Evolutionary conservation across 2,329 filamentous ascomycete genomes (phyloP).

Genomic region (Monilinia polystroma): DNA sequence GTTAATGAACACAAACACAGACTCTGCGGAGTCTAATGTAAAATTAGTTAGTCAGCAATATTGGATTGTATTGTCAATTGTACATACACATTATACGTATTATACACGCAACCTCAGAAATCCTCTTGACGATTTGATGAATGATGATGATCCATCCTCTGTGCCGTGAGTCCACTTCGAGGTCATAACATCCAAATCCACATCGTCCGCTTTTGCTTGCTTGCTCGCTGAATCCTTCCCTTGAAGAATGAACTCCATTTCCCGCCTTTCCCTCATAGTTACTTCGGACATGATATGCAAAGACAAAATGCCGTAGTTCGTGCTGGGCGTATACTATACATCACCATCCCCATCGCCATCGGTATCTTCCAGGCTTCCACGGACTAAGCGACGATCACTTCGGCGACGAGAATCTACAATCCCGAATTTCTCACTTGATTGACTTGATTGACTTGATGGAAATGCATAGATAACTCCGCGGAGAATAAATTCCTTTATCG

Average conservation of each 20-base stretch:
- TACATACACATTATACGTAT: not conserved
- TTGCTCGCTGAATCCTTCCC: slow-evolving; percentile 1
- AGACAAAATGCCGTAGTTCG: not conserved
- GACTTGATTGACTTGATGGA: not conserved
- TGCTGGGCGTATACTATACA: not conserved
- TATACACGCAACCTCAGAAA: not conserved
- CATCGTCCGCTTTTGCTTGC: not conserved
- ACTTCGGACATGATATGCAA: not conserved
- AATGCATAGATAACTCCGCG: not conserved
- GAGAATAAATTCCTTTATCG: not conserved
- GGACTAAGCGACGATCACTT: not conserved
- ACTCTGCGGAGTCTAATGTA: not conserved
- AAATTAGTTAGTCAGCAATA: not conserved
- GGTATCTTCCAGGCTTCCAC: not conserved
- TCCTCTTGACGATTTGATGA: not conserved
- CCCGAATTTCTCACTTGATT: too few species aligned
- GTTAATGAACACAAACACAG: slow-evolving; percentile 2
- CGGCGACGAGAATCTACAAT: not conserved
- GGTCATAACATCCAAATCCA: not conserved
- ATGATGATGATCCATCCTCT: not conserved
- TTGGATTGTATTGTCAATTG: not conserved
- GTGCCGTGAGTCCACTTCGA: not conserved
- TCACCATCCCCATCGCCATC: not conserved
- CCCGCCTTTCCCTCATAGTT: not conserved
- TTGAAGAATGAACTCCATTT: not conserved